Conservation (phyloP, 2,329 filamentous ascomycete genomes). For the Ceratocystis smalleyi region DNA sequence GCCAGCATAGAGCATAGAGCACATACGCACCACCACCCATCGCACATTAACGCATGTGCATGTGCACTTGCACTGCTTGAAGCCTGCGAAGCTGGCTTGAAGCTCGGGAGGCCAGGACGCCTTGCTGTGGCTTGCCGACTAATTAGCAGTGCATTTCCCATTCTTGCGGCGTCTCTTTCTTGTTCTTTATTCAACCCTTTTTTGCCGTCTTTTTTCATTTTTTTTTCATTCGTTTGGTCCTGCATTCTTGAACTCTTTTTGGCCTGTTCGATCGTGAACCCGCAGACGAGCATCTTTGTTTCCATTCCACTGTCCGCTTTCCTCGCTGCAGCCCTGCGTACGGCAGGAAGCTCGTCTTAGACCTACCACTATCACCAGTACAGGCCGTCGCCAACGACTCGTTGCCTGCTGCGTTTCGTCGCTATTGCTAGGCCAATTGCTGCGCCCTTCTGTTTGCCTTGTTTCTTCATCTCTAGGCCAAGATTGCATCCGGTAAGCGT, state of each 20-base stretch:
- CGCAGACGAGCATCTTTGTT: neutral
- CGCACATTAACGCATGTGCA: neutral
- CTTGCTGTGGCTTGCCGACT: slow-evolving; percentile 1
- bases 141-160: slow-evolving; percentile 9
- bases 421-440: neutral
- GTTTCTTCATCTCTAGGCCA: neutral
- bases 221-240: neutral
- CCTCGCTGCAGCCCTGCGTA: neutral
- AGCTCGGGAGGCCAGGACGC: neutral
- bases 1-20: neutral
- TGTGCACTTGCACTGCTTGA: neutral
- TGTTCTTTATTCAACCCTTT: slow-evolving; percentile 6
- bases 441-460: neutral
- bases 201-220: neutral
- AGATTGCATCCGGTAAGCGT: neutral
- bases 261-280: neutral
- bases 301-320: neutral
- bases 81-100: neutral
- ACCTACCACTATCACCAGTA: neutral
- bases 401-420: neutral
- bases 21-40: neutral
- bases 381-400: neutral
- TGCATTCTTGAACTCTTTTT: neutral
- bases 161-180: neutral
- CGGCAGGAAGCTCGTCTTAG: neutral